Evolutionary conservation across 2,329 filamentous ascomycete genomes (phyloP).

Genomic region (Fusarium sp.): DNA sequence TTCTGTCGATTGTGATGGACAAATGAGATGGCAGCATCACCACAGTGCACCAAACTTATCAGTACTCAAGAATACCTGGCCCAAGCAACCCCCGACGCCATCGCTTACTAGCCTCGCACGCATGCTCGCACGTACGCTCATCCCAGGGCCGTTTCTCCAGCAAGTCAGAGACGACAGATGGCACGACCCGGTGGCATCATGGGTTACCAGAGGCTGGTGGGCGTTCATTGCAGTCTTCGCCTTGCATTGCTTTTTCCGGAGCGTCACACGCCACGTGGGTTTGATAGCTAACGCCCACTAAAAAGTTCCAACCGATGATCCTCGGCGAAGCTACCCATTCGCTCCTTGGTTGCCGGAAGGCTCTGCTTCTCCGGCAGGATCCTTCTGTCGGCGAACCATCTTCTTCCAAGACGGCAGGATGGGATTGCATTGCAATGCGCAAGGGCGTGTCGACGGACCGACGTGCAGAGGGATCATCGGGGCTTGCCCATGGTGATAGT

Average conservation of each 20-base stretch:
- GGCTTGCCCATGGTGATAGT: not conserved
- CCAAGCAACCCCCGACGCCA: constrained; percentile 31
- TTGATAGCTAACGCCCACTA: constrained; percentile 32
- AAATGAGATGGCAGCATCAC: constrained; percentile 34
- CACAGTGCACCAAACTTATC: constrained; percentile 42
- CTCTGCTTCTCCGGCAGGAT: not conserved
- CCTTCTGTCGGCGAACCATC: constrained; percentile 8
- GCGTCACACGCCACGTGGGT: constrained; percentile 44
- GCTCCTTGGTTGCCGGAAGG: constrained; percentile 1
- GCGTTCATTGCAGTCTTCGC: constrained; percentile 18
- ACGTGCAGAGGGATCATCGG: not conserved
- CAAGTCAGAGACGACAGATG: constrained; percentile 23
- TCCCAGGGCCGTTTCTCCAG: constrained; percentile 17
- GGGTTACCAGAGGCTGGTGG: constrained; percentile 1
- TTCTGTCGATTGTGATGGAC: constrained; percentile 38
- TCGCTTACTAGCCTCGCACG: constrained; percentile 39
- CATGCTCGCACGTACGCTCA: not conserved
- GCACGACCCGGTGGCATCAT: constrained; percentile 17
- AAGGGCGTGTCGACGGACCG: not conserved
- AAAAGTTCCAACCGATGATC: constrained; percentile 30
- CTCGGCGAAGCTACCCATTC: constrained; percentile 15
- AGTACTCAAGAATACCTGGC: constrained; percentile 42
- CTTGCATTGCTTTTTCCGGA: constrained; percentile 27
- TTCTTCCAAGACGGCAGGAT: not conserved
- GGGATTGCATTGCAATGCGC: not conserved